Conservation (phyloP, 2,329 filamentous ascomycete species). For the Kalaharituber pfeilii region DNA sequence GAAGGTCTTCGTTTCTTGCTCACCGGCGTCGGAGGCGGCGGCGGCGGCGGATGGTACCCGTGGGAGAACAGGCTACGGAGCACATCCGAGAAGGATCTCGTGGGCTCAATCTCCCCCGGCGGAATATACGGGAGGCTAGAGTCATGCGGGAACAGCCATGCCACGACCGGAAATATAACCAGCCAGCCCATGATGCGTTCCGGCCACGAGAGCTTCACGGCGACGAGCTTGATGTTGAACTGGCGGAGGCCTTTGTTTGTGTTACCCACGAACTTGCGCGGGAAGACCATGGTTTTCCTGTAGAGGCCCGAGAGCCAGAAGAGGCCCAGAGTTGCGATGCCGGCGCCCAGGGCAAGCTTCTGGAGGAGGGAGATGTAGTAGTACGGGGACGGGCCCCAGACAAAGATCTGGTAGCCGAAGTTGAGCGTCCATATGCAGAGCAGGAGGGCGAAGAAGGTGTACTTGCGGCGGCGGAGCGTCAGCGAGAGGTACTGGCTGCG, state of each 20-base stretch:
- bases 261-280: slow-evolving; percentile 71
- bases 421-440: slow-evolving; percentile 64
- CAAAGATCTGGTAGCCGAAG: slow-evolving; percentile 79
- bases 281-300: slow-evolving; percentile 90
- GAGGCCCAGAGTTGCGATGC: slow-evolving; percentile 67
- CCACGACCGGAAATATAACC: slow-evolving; percentile 35
- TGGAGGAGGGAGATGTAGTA: slow-evolving; percentile 37
- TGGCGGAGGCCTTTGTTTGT: slow-evolving; percentile 76
- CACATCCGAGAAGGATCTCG: slow-evolving; percentile 32
- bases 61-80: neutral
- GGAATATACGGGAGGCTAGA: neutral
- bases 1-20: slow-evolving; percentile 4
- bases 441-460: slow-evolving; percentile 76
- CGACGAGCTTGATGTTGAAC: slow-evolving; percentile 92
- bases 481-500: slow-evolving; percentile 85
- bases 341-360: slow-evolving; percentile 81
- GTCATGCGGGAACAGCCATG: neutral
- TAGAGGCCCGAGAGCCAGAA: slow-evolving; percentile 94
- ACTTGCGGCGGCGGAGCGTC: slow-evolving; percentile 70
- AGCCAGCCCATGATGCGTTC: slow-evolving; percentile 62
- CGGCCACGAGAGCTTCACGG: slow-evolving; percentile 69
- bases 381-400: slow-evolving; percentile 86
- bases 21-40: slow-evolving; percentile 3
- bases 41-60: neutral
- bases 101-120: slow-evolving; percentile 39